Evolutionary conservation across 2,329 filamentous ascomycete species (phyloP), one percentile per base, ranked within the genome.

Genomic region (Scedosporium aurantiacum): DNA sequence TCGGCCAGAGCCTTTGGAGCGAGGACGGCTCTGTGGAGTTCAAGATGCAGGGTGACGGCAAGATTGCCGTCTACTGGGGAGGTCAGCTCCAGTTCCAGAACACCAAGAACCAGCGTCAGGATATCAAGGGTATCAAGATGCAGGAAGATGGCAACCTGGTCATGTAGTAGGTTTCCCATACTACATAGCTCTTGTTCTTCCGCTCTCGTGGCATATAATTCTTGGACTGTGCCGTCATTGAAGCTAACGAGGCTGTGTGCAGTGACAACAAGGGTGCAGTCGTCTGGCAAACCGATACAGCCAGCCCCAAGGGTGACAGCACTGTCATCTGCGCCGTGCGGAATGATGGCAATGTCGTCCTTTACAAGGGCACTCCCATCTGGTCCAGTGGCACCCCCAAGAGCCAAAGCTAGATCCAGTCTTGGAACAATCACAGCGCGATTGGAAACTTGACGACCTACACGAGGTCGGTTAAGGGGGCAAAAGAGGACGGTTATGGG

Each of bases 121-220:
- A 70, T 23, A 61, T 70, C 25, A 71, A 72, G 64, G 69, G 70
- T 50, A 43, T 70, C 25, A 55, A 63, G 14, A 68, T 72, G 65
- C 69, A 72, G 63, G 62, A 60, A 0, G 71, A 72, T 37, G 70
- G 71, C 7, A 72, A 71, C 62, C 50, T 72, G 12, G 66, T 64
- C 62, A 63, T 72, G n/a, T 71, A 72, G 70, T 72, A 67, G 63
- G 71, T 68, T n/a, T n/a, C n/a, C n/a, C n/a, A n/a, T n/a, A n/a
- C n/a, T n/a, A n/a, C n/a, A n/a, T n/a, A n/a, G n/a, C n/a, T n/a
- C n/a, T n/a, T n/a, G n/a, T n/a, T n/a, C n/a, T n/a, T n/a, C n/a
- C n/a, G n/a, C n/a, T n/a, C n/a, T n/a, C n/a, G n/a, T n/a, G n/a
- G n/a, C n/a, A n/a, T n/a, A n/a, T n/a, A n/a, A n/a, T n/a, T n/a